phyloP scores from a whole-genome alignment of 176 grass and related monocot species.

The Hordeum marinum region DNA sequence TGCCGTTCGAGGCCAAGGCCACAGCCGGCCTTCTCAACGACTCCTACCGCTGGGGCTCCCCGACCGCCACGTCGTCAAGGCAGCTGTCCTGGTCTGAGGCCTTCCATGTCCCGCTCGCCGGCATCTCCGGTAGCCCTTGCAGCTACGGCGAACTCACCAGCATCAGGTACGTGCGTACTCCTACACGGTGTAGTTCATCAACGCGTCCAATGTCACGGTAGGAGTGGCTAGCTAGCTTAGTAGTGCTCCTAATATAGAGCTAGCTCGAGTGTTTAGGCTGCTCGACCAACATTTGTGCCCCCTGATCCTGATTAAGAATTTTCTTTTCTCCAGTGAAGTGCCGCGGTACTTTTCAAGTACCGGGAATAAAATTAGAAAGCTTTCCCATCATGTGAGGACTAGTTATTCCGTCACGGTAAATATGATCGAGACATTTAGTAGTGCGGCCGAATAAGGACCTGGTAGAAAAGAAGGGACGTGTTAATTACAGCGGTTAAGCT shows the following conservation, averaged over 20 bases:
- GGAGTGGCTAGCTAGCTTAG: not conserved
- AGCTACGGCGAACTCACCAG: slow-evolving; percentile 49
- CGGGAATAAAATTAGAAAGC: slow-evolving; percentile 5
- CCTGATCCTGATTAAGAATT: not conserved
- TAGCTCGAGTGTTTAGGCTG: not conserved
- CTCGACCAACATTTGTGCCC: not conserved
- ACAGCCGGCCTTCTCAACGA: slow-evolving; percentile 33
- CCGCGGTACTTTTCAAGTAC: not conserved
- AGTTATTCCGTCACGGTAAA: not conserved
- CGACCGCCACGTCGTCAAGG: slow-evolving; percentile 37
- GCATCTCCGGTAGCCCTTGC: slow-evolving; percentile 37
- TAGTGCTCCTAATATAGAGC: not conserved
- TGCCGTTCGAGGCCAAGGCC: slow-evolving; percentile 74
- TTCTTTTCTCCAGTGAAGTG: not conserved
- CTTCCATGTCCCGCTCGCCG: slow-evolving; percentile 71
- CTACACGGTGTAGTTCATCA: not conserved
- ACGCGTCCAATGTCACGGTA: not conserved
- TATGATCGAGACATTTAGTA: not conserved
- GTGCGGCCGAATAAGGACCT: not conserved
- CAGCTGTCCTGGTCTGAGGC: slow-evolving; percentile 94
- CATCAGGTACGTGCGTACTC: slow-evolving; percentile 40
- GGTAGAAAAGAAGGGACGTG: not conserved
- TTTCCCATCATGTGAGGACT: too few species aligned
- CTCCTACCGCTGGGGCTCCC: slow-evolving; percentile 83
- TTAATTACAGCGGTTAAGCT: not conserved